Evolutionary conservation across 805 yeast genomes (phyloP).

Genomic region (Danielia reshetovae): DNA sequence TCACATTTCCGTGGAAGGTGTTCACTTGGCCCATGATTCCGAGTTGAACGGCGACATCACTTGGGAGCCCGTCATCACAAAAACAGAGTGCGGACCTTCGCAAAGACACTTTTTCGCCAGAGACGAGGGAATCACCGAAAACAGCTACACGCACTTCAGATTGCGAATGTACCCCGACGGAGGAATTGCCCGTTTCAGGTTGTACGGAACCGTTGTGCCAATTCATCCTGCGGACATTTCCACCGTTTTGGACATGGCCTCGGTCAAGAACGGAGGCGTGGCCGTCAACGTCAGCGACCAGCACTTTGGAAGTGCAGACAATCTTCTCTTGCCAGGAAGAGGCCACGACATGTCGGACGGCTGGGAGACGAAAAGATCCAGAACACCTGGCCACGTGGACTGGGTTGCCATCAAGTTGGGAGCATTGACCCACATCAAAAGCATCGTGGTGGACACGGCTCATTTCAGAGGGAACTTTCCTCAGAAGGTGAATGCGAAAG

Average conservation of each 20-base stretch:
- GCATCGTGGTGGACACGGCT: conserved; percentile 82
- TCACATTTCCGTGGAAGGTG: conserved; percentile 76
- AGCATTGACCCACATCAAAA: conserved; percentile 50
- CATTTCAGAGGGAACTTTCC: conserved; percentile 96
- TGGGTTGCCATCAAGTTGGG: conserved; percentile 89
- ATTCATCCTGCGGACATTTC: conserved; percentile 46
- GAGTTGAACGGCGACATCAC: conserved; percentile 24
- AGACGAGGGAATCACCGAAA: conserved; percentile 46
- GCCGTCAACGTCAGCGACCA: conserved; percentile 82
- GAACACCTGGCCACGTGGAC: conserved; percentile 80
- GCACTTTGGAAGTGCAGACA: conserved; percentile 91
- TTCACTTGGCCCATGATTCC: conserved; percentile 32
- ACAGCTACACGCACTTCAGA: conserved; percentile 72
- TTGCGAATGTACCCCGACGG: conserved; percentile 97
- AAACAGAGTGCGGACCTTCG: conserved; percentile 82
- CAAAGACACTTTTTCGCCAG: conserved; percentile 81
- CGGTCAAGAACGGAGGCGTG: conserved; percentile 84
- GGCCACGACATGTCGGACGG: conserved; percentile 98
- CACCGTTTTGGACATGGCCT: conserved; percentile 66
- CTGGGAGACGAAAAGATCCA: conserved; percentile 94
- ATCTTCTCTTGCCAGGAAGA: conserved; percentile 85
- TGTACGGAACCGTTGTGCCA: conserved; percentile 83
- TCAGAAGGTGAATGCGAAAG: conserved; percentile 70
- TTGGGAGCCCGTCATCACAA: conserved; percentile 73
- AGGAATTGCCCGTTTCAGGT: conserved; percentile 91